Evolutionary conservation across 129 eudicot species (phyloP), one percentile per base, ranked within the genome.

Genomic region (Calendula officinalis): DNA sequence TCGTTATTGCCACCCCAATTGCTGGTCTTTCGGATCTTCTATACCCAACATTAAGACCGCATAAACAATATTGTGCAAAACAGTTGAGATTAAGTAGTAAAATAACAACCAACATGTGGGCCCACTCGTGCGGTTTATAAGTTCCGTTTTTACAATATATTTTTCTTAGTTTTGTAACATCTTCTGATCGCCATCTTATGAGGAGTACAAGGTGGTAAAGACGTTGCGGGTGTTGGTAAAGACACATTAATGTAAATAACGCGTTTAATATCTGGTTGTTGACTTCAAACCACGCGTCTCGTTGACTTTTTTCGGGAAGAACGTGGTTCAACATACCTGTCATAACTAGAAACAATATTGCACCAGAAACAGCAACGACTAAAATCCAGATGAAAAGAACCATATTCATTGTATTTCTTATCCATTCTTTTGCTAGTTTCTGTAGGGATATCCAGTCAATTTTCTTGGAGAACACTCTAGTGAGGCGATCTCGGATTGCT

Each of bases 101-200:
- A 14, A 92, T 59, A 36, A 92, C 98, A 39, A 83, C 91, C 86
- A 92, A 79, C 89, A 92, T 88, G 70, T 92, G 98, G 12, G 88
- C 79, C 96, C 98, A 92, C 59, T 92, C 98, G 13, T 92, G 89
- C 50, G 98, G 98, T 50, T 92, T 92, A 49, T 92, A 92, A 8
- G 95, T 83, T 30, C 95, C 98, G 36, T 88, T 69, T 68, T 92
- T 88, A 83, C 98, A 92, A 77, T 92, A 92, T 63, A 73, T 16
- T 62, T 85, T 81, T 62, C 98, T 78, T 3, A 92, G 80, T 64
- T 68, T 85, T 4, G 87, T 50, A 61, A 92, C 60, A 16, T 92
- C 98, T 59, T 88, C 86, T 7, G 84, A 60, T 69, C 75, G 81
- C 98, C 98, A 92, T 73, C 96, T 81, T 30, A 85, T n/a, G 2